Evolutionary conservation across 208 protist genomes (phyloP).

Genomic region (Trypanosoma caninum): DNA sequence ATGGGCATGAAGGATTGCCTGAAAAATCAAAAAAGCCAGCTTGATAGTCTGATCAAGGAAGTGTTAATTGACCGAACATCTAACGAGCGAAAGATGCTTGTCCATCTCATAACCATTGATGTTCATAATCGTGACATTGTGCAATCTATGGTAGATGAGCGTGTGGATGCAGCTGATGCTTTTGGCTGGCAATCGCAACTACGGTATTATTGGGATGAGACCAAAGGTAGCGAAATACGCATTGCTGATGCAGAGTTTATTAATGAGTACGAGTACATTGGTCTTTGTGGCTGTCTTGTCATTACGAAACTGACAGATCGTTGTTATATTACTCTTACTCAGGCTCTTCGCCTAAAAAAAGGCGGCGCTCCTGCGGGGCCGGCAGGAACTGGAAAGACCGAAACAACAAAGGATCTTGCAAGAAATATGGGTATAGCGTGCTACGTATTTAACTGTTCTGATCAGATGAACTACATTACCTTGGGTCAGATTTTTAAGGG

Average conservation of each 20-base stretch:
- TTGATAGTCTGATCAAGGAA: slow-evolving; percentile 93
- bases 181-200: slow-evolving; percentile 99
- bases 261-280: slow-evolving; percentile 98
- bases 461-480: slow-evolving; percentile 98
- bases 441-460: slow-evolving; percentile 97
- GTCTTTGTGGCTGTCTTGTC: slow-evolving; percentile 96
- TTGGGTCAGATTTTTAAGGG: slow-evolving; percentile 98
- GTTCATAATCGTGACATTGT: slow-evolving; percentile 97
- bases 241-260: slow-evolving; percentile 97
- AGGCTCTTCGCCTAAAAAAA: slow-evolving; percentile 90
- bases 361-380: slow-evolving; percentile 92
- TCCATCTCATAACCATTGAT: slow-evolving; percentile 98
- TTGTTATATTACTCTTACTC: slow-evolving; percentile 98
- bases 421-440: slow-evolving; percentile 93
- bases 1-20: slow-evolving; percentile 97
- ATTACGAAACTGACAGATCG: slow-evolving; percentile 98
- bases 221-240: slow-evolving; percentile 92
- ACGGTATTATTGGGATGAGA: slow-evolving; percentile 95
- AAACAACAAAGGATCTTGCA: slow-evolving; percentile 95
- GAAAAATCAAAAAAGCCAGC: slow-evolving; percentile 93
- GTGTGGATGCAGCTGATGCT: slow-evolving; percentile 88
- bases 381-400: slow-evolving; percentile 93
- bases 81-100: slow-evolving; percentile 96
- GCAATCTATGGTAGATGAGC: slow-evolving; percentile 92
- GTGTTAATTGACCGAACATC: slow-evolving; percentile 91